A percentile compares a stretch with the other conserved stretches of the same genome.
Evolutionary conservation across 1,284 basidiomycete genomes (phyloP).

Genomic region (Cronartium ribicola): DNA sequence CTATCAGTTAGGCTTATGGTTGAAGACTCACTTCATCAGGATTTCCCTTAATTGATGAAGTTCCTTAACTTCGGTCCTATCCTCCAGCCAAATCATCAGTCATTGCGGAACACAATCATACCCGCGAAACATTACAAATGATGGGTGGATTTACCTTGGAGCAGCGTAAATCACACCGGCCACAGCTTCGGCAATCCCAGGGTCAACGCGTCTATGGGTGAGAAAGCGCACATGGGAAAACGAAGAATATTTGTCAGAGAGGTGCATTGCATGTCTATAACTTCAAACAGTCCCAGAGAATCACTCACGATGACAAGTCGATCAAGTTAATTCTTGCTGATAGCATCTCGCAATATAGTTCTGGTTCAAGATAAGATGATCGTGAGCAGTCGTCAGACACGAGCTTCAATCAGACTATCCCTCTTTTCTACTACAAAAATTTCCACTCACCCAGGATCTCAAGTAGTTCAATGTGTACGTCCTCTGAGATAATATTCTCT

Average conservation of each 20-base stretch:
- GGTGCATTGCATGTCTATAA: not conserved
- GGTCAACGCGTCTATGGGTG: not conserved
- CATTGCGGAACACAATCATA: too few species aligned
- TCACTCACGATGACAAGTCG: not conserved
- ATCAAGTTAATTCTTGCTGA: not conserved
- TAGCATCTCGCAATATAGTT: slow-evolving; percentile 1
- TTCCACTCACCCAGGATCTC: slow-evolving; percentile 47
- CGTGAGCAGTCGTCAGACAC: not conserved
- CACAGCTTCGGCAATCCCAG: not conserved
- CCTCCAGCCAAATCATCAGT: not conserved
- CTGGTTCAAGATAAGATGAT: not conserved
- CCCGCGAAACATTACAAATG: not conserved
- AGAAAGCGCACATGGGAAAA: not conserved
- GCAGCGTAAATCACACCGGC: slow-evolving; percentile 1
- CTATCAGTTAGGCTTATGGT: not conserved
- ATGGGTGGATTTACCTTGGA: slow-evolving; percentile 2
- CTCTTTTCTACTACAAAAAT: not conserved
- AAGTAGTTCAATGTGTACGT: slow-evolving; percentile 50
- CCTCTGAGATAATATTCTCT: slow-evolving; percentile 50
- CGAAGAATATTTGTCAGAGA: too few species aligned
- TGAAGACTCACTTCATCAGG: not conserved
- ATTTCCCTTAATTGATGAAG: slow-evolving; percentile 1
- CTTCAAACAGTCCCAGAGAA: not conserved
- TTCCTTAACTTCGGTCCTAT: slow-evolving; percentile 7
- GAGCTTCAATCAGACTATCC: not conserved